phyloP scores from a whole-genome alignment of 1,284 basidiomycete genomes.

The Malassezia slooffiae region DNA sequence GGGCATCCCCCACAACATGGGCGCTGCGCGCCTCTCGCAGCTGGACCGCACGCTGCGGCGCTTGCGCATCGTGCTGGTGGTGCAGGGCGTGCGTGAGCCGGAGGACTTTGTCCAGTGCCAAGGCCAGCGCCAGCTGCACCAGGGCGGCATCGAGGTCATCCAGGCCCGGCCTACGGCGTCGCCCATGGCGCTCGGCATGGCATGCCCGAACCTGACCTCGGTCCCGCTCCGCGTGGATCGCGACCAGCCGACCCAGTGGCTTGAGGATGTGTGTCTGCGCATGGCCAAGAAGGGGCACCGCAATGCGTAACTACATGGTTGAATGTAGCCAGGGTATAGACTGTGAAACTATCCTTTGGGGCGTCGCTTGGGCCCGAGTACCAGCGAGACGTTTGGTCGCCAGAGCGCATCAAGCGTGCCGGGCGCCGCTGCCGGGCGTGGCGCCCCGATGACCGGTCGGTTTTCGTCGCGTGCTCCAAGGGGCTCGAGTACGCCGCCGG shows the following conservation, averaged over 20 bases:
- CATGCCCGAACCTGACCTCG: constrained; percentile 2
- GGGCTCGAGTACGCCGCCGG: constrained; percentile 1
- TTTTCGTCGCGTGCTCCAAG: too few species aligned
- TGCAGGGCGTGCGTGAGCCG: constrained; percentile 84
- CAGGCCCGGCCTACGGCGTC: constrained; percentile 51
- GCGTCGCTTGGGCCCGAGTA: too few species aligned
- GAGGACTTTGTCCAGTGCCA: constrained; percentile 89
- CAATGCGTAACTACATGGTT: constrained; percentile 6
- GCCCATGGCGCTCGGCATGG: constrained; percentile 27
- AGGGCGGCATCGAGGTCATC: constrained; percentile 64
- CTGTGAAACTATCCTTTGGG: too few species aligned
- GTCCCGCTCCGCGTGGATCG: background rate
- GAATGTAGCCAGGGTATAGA: too few species aligned
- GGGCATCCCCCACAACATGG: background rate
- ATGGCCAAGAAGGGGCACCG: constrained; percentile 28
- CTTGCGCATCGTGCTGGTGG: constrained; percentile 59
- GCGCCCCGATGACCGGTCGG: too few species aligned
- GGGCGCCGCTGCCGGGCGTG: too few species aligned
- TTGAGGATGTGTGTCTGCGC: constrained; percentile 28
- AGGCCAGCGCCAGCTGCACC: constrained; percentile 64
- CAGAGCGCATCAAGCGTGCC: too few species aligned
- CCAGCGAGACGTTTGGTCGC: too few species aligned
- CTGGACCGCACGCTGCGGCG: constrained; percentile 1
- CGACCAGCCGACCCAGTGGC: constrained; percentile 8
- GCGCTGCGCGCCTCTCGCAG: background rate